phyloP scores from a whole-genome alignment of 768 basidiomycete species.

The Lactarius vividus region DNA sequence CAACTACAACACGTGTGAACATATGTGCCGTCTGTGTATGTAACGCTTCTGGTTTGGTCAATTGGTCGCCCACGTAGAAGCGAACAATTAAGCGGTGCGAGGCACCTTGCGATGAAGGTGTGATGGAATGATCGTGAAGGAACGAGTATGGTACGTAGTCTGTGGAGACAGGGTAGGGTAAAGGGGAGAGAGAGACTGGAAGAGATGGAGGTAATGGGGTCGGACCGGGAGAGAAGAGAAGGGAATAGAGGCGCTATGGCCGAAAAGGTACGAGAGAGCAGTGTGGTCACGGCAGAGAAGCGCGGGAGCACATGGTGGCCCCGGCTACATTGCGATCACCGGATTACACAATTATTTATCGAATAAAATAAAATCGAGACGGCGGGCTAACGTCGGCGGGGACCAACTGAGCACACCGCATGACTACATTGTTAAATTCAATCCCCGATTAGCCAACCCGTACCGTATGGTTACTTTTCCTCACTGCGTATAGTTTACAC shows the following conservation, averaged over 20 bases:
- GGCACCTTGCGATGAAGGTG: background rate
- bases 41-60: background rate
- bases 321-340: background rate
- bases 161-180: background rate
- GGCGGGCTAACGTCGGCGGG: background rate
- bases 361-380: too few relatives aligned
- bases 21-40: background rate
- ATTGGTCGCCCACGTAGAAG: background rate
- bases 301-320: slow-evolving; percentile 28
- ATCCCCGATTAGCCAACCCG: slow-evolving; percentile 32
- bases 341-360: too few relatives aligned
- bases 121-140: background rate
- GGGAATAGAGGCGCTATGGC: background rate
- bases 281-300: slow-evolving; percentile 24
- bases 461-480: slow-evolving; percentile 32
- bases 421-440: slow-evolving; percentile 25
- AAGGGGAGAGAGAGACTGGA: too few relatives aligned
- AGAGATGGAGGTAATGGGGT: background rate
- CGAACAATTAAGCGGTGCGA: slow-evolving; percentile 3
- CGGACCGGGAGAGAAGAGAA: background rate
- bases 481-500: slow-evolving; percentile 7
- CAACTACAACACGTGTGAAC: background rate
- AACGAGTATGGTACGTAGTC: background rate
- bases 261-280: background rate
- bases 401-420: slow-evolving; percentile 6